These are phyloP conservation scores for Boletus semigastroideus DNA, from an alignment of 1,284 basidiomycete species.

Conservation along the genomic window DNA sequence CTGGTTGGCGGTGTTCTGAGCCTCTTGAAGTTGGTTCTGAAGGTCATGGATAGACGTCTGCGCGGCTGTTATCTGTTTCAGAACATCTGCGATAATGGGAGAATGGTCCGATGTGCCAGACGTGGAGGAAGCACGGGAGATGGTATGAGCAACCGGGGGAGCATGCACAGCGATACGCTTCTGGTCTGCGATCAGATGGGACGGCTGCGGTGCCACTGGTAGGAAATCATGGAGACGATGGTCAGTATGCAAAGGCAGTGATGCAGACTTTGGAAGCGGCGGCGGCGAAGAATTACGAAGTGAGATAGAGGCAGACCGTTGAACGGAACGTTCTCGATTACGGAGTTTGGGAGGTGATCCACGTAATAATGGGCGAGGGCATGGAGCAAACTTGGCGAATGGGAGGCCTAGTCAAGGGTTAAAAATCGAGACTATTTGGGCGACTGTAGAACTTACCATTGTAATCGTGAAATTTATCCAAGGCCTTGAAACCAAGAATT, in stretches of 20 bases:
- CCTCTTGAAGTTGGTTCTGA: conserved; percentile 73
- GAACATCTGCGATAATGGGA: conserved; percentile 71
- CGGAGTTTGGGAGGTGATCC: conserved; percentile 53
- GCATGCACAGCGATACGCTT: conserved; percentile 36
- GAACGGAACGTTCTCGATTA: conserved; percentile 56
- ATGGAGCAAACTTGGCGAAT: conserved; percentile 47
- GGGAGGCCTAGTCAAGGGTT: conserved; percentile 43
- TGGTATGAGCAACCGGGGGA: conserved; percentile 31
- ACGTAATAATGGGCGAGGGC: conserved; percentile 40
- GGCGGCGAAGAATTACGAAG: conserved; percentile 69
- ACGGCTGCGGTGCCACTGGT: conserved; percentile 36
- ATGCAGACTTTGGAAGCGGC: conserved; percentile 78
- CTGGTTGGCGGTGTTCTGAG: conserved; percentile 58
- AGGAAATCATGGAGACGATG: conserved; percentile 33
- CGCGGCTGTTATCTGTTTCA: conserved; percentile 73
- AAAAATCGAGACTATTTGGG: not conserved
- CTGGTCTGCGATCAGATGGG: conserved; percentile 38
- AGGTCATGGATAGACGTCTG: conserved; percentile 71
- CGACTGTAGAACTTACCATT: conserved; percentile 46
- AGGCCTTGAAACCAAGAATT: conserved; percentile 65
- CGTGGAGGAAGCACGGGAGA: conserved; percentile 27
- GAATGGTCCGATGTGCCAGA: conserved; percentile 52
- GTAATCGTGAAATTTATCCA: conserved; percentile 63
- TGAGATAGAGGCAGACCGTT: conserved; percentile 37
- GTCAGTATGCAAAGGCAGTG: conserved; percentile 64